Percentiles rank a stretch among this genome's conserved stretches.
Evolutionary conservation across 2,329 filamentous ascomycete genomes (phyloP).

Genomic region (Blastomyces percursus): DNA sequence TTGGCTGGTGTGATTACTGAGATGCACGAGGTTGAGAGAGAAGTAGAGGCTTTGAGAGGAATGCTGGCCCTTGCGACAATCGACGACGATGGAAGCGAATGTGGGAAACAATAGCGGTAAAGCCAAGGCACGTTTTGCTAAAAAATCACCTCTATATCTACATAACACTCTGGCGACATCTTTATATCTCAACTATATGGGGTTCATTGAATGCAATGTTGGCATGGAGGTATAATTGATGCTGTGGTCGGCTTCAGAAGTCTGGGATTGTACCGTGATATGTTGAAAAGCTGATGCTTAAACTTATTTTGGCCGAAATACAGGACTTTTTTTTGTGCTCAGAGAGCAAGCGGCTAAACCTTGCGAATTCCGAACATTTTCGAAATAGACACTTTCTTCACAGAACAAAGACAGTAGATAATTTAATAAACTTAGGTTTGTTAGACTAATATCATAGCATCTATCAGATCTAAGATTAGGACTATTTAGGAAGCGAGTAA

Average conservation of each 20-base stretch:
- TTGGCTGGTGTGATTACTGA: conserved; percentile 29
- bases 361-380: no score
- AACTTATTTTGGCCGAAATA: neutral
- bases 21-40: conserved; percentile 33
- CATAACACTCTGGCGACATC: neutral
- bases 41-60: conserved; percentile 24
- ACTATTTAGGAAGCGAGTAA: neutral
- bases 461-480: no score
- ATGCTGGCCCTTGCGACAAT: neutral
- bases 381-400: no score
- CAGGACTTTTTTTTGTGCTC: no score
- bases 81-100: neutral
- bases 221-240: neutral
- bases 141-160: neutral
- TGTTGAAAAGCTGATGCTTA: neutral
- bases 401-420: no score
- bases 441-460: no score
- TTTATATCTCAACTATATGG: neutral
- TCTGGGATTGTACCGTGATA: neutral
- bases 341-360: no score
- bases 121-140: neutral
- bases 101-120: neutral
- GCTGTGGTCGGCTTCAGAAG: neutral
- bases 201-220: neutral
- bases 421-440: no score